Evolutionary conservation across 441 rosid species (phyloP).

Genomic region (Mallotus repandus): DNA sequence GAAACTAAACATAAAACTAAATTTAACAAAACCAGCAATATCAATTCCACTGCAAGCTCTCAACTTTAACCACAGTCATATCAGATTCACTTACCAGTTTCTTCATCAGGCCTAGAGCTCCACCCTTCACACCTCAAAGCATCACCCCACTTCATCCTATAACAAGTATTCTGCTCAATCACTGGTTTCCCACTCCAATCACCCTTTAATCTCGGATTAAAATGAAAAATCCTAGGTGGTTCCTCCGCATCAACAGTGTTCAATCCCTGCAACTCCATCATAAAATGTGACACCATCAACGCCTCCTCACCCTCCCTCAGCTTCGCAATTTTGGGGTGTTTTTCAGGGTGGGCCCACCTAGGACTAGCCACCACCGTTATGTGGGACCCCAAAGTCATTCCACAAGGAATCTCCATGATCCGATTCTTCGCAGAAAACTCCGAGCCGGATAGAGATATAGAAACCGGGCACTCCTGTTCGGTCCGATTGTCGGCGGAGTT

Average conservation of each 20-base stretch:
- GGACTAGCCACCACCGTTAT: slow-evolving; percentile 82
- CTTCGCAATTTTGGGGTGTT: slow-evolving; percentile 61
- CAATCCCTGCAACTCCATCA: slow-evolving; percentile 86
- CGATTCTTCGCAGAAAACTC: slow-evolving; percentile 47
- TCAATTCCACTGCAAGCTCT: not conserved
- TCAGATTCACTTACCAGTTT: slow-evolving; percentile 49
- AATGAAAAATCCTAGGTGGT: slow-evolving; percentile 89
- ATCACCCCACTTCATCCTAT: slow-evolving; percentile 94
- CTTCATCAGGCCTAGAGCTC: slow-evolving; percentile 75
- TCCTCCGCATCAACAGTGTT: slow-evolving; percentile 91
- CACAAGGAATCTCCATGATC: slow-evolving; percentile 81
- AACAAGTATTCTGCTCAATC: slow-evolving; percentile 95
- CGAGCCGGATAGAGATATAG: slow-evolving; percentile 61
- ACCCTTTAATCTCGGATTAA: slow-evolving; percentile 88
- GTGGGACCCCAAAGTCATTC: slow-evolving; percentile 88
- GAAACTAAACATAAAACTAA: too few relatives aligned
- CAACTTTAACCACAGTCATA: not conserved
- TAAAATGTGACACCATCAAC: slow-evolving; percentile 78
- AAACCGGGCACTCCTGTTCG: slow-evolving; percentile 49
- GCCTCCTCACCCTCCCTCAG: slow-evolving; percentile 55
- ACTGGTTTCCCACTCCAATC: slow-evolving; percentile 95
- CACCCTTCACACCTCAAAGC: slow-evolving; percentile 82
- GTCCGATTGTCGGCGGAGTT: slow-evolving; percentile 35
- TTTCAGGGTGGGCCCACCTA: slow-evolving; percentile 63
- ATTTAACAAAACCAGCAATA: not conserved